phyloP scores from a whole-genome alignment of 148 eudicot species.

The Chenopodium quinoa region DNA sequence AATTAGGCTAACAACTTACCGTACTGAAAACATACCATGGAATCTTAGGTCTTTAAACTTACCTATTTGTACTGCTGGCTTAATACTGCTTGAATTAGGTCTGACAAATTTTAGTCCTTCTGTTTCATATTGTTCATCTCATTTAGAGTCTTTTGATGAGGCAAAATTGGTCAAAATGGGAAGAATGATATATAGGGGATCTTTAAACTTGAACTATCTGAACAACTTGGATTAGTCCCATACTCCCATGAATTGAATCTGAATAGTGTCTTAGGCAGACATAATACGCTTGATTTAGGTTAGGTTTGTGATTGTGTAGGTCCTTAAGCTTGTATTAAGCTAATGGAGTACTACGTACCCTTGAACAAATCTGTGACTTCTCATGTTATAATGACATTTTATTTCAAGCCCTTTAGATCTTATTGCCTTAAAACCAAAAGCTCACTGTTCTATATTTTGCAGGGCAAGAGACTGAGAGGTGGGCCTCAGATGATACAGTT shows the following conservation, averaged over 20 bases:
- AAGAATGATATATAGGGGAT: not conserved
- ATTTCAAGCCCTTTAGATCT: not conserved
- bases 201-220: not conserved
- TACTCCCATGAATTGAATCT: not conserved
- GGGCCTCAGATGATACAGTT: slow-evolving; percentile 99
- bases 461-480: slow-evolving; percentile 86
- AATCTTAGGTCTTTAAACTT: not conserved
- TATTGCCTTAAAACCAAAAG: not conserved
- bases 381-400: not conserved
- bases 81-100: not conserved
- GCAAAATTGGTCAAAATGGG: not conserved
- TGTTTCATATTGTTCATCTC: no score
- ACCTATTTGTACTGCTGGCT: no score
- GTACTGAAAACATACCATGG: not conserved
- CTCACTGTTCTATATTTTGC: not conserved
- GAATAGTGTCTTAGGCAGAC: not conserved
- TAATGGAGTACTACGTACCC: not conserved
- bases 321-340: not conserved
- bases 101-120: no score
- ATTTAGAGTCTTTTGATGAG: no score
- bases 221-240: not conserved
- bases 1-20: not conserved
- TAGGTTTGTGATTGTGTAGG: not conserved
- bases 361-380: not conserved
- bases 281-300: not conserved